Base-by-base conservation (phyloP, 2,329 filamentous ascomycete genomes). In the Microthyrium microscopicum region DNA sequence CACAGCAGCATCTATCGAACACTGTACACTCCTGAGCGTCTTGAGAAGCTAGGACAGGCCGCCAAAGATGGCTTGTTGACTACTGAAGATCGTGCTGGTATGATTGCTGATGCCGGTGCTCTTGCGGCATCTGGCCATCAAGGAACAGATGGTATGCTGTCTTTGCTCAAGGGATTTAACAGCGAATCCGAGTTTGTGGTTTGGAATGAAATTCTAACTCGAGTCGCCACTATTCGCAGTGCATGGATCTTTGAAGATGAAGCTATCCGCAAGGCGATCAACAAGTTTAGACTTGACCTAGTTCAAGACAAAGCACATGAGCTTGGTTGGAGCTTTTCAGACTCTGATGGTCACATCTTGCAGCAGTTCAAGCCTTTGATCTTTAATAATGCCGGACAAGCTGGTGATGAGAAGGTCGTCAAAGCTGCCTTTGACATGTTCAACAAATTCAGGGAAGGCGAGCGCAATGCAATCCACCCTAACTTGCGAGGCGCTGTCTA, bases 361-460 rank as follows among this genome's bases (percentile, higher is more conserved):
- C 84, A 93, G 55, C 85, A 94, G 53, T 91, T 93, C 68, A 95
- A 95, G 64, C 75, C 74, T 11, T 70, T 94, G 51, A 69, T 94
- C 52, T 95, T 95, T 51, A 79, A 80, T 40, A 72, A 68, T 44
- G 83, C 87, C 32, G 87, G 85, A 37, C 62, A 82, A 43, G 69
- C 75, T 29, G 84, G 83, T 21, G 87, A 95, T 47, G 62, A 84
- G 46, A 64, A 68, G 43, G 71, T 93, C 40, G 71, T 87, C 49
- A 66, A 73, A 31, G 82, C 83, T 5, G 78, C 84, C 5, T 78
- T 84, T 57, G 80, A 85, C 19, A 91, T 94, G 79, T 93, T 94
- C 53, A 66, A 68, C 49, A 84, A 81, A 53, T 93, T 84, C 53
- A 71, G 77, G 46, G 66, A 62, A 17, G 87, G 87, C 19, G 82